Base-by-base conservation (phyloP, 192 early-diverging fungal genomes). In the Coemansia sp. region DNA sequence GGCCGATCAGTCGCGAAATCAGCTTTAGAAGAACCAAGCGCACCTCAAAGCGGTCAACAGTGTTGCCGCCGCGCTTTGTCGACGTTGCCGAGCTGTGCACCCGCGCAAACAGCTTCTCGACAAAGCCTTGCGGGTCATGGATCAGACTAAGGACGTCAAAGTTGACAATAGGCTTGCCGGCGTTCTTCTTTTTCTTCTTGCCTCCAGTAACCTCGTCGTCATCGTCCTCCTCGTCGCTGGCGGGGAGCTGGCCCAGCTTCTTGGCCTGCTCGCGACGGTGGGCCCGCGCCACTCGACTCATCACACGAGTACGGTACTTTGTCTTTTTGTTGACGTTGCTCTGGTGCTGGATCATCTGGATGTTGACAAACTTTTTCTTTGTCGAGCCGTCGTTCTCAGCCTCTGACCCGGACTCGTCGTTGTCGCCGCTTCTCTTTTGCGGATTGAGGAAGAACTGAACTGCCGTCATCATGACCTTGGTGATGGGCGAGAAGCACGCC, bases 71-170 rank as follows among this genome's bases (percentile, higher is more conserved):
- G 14, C 76, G 80, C 74, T 80, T 84, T 58, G 77, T 84, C 11
- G 74, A 68, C 14, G 66, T 80, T n/a, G 74, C 46, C 58, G 82
- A 68, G 79, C 84, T 40, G 43, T 86, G 75, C 35, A 98, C 80
- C 1, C 91, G 87, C 13, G 91, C 88, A 78, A 97, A 97, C n/a
- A 99, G 84, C 79, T 95, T 94, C 66, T 99, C 98, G 40, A 90
- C 87, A 76, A 97, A 97, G n/a, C 93, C 92, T 85, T 99, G 98
- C 32, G 98, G 94, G 76, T 98, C 97, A 77, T 99, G 95, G 58
- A 99, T 70, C 33, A 98, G 80, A 65, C 97, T 95, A 10, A 98
- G 86, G 0, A 95, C 95, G 13, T 95, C 95, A 73, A 99, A 99
- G 72, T 94, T 93, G 77, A 95, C 95, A 32, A 67, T 71, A 67